A percentile compares a stretch with the other conserved stretches of the same genome.
Conservation (phyloP, 495 filamentous ascomycete species). For the Choiromyces venosus region DNA sequence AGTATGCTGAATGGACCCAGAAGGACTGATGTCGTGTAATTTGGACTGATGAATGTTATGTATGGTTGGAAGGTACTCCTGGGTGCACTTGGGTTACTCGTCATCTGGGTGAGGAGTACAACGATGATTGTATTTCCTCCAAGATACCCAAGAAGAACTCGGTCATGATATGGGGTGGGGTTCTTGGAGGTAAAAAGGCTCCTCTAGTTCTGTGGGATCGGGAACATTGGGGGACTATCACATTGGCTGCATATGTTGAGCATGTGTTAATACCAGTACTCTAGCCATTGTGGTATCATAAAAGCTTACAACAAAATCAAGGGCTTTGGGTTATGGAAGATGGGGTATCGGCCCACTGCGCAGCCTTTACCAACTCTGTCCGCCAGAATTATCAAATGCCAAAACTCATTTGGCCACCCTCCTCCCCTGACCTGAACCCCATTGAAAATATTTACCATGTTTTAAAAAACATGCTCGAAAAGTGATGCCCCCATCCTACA, state of each 20-base stretch:
- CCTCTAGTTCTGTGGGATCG: neutral
- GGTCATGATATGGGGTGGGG: constrained; percentile 9
- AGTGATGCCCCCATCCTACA: constrained; percentile 6
- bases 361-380: neutral
- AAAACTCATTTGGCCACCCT: constrained; percentile 15
- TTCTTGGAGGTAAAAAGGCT: constrained; percentile 3
- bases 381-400: constrained; percentile 8
- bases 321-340: constrained; percentile 17
- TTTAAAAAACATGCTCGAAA: constrained; percentile 15
- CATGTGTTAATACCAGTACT: neutral
- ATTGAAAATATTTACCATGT: constrained; percentile 24
- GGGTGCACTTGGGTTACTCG: constrained; percentile 7
- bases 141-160: constrained; percentile 8
- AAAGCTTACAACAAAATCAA: neutral
- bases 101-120: neutral
- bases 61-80: neutral
- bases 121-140: constrained; percentile 6
- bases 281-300: constrained; percentile 5
- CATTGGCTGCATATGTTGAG: neutral
- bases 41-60: constrained; percentile 8
- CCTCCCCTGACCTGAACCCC: constrained; percentile 21
- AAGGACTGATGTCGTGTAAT: neutral
- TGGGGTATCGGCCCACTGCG: neutral
- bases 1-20: neutral
- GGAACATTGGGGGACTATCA: constrained; percentile 14